Percentiles rank a stretch among this genome's conserved stretches.
These are phyloP conservation scores for Cercophora sp. DNA, from an alignment of 495 filamentous ascomycete species.

Conservation along the genomic window DNA sequence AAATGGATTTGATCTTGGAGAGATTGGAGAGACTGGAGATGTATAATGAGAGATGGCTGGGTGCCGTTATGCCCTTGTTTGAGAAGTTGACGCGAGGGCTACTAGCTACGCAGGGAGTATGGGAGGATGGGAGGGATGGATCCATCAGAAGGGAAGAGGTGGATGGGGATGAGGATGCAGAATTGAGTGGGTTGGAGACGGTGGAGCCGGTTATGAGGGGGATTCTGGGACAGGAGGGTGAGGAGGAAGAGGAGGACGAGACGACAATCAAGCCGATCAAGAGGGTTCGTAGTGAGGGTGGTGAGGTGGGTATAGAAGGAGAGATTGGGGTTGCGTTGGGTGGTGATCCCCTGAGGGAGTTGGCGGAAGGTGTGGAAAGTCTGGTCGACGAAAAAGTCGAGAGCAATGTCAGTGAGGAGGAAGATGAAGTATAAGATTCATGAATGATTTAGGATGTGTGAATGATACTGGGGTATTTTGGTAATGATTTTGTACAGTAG, in stretches of 20 bases:
- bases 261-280: no score
- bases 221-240: neutral
- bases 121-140: neutral
- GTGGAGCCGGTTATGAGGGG: constrained; percentile 21
- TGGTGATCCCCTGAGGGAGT: no score
- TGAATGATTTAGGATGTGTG: no score
- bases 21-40: constrained; percentile 30
- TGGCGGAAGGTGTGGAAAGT: no score
- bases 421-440: no score
- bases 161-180: neutral
- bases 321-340: no score
- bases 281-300: no score
- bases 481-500: no score
- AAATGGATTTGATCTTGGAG: constrained; percentile 25
- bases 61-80: constrained; percentile 29
- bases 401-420: no score
- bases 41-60: constrained; percentile 30
- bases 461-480: no score
- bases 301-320: no score
- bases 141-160: neutral
- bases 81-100: constrained; percentile 26
- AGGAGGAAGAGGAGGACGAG: neutral
- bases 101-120: neutral
- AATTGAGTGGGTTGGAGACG: constrained; percentile 12
- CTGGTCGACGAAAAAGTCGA: no score